Evolutionary conservation across 768 basidiomycete species (phyloP).

Genomic region (Russula dissimulans): DNA sequence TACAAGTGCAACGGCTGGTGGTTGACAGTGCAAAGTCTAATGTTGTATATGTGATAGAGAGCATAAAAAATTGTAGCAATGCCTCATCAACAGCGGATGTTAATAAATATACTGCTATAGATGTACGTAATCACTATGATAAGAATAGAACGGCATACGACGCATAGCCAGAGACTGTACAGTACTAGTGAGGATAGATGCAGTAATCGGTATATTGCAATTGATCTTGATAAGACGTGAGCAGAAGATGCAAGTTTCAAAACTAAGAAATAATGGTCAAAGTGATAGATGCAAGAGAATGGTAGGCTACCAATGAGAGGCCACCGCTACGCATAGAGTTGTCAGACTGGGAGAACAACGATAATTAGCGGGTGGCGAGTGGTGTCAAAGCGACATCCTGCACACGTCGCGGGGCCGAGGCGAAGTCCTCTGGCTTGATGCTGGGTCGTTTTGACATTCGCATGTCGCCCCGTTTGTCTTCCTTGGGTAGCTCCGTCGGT

Average conservation of each 20-base stretch:
- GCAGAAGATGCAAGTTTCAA: slow-evolving; percentile 1
- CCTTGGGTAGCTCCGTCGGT: slow-evolving; percentile 58
- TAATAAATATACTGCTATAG: slow-evolving; percentile 10
- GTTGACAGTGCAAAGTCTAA: slow-evolving; percentile 3
- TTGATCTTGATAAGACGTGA: slow-evolving; percentile 6
- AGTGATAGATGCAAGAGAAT: not conserved
- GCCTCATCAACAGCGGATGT: not conserved
- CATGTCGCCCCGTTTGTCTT: slow-evolving; percentile 48
- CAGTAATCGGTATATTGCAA: slow-evolving; percentile 10
- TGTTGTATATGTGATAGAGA: not conserved
- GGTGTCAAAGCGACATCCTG: not conserved
- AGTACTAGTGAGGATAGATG: slow-evolving; percentile 11
- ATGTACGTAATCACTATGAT: slow-evolving; percentile 11
- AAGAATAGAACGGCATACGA: slow-evolving; percentile 9
- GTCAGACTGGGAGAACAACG: not conserved
- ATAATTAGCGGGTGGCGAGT: not conserved
- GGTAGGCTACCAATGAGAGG: not conserved
- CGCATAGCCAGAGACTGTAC: slow-evolving; percentile 9
- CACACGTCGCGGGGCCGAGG: not conserved
- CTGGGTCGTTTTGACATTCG: slow-evolving; percentile 59
- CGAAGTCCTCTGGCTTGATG: slow-evolving; percentile 30
- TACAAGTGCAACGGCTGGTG: slow-evolving; percentile 33
- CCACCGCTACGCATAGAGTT: not conserved
- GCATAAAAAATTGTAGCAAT: slow-evolving; percentile 1
- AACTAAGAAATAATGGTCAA: not conserved